Base-by-base conservation (phyloP, 345 rosid genomes). In the Eucalyptus virginea region DNA sequence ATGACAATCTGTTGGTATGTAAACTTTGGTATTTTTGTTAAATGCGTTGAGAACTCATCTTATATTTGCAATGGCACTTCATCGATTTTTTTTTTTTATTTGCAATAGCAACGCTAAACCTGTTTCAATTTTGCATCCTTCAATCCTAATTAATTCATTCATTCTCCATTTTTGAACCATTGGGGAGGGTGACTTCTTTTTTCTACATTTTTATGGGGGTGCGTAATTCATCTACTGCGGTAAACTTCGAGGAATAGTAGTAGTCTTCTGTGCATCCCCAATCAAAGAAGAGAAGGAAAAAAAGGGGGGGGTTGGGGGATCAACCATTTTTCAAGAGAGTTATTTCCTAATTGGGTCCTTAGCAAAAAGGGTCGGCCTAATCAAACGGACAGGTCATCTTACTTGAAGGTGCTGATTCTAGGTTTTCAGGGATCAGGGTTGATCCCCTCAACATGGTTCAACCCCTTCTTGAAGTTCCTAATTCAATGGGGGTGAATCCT, bases 1-100 rank as follows among this genome's bases (percentile, higher is more conserved):
- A 93, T 90, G 97, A 96, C 91, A 94, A 95, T 91, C 93, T 98
- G 62, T 92, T 97, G 97, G 99, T 98, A 90, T 93, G 95, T 86
- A 30, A 56, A 54, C 23, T 60, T 88, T 45, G 72, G 52, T 6
- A 81, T 30, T 60, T 60, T 34, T 72, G 26, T 80, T 26, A 28
- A 40, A 86, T 72, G 88, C 45, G 15, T 44, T 42, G 14, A 77
- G 83, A 77, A 52, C 11, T 52, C 42, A 86, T 60, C 44, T 34
- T 51, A 34, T 30, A 52, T 37, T 72, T 72, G 83, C 83, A 72
- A 72, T 72, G 45, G 45, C 81, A 72, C 45, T 77, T 77, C 83
- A 49, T 49, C 51, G 51, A 49, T 49, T 49, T 14, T 45, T 16
- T 72, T 18, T 6, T 11, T 72, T 18, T 77, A 37, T 37, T 40